Base-by-base conservation (phyloP, 805 yeast species). In the Kurtzmaniella fragi region DNA sequence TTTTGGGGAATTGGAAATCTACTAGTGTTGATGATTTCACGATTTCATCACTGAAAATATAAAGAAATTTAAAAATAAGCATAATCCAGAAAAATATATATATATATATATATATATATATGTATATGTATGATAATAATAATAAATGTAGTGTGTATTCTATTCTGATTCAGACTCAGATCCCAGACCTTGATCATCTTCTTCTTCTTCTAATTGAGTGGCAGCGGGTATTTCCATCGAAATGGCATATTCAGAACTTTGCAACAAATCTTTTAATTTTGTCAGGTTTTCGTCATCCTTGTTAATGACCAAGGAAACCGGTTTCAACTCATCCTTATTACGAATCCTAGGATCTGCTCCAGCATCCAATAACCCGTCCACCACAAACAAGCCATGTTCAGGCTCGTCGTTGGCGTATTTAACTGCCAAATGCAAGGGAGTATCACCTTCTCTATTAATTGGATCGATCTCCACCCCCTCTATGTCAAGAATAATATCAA, bases 401-500 rank as follows among this genome's bases (percentile, higher is more conserved):
- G 93, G 86, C 54, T 91, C 96, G 17, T 78, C 80, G 34, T 70
- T 67, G 11, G 90, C 72, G 58, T 84, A 91, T 44, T 75, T 75
- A 10, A 82, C 95, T 4, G 96, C 95, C 44, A 76, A 64, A 61
- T 91, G 98, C 46, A 93, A 72, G 11, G 99, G 97, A 1, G 97
- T 87, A 47, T 86, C 90, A 29, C 89, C 90, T 38, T 82, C 83
- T 28, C 79, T 71, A 58, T 84, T 84, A 31, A 62, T 56, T 1
- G 96, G 93, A 58, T 93, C 96, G 25, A 90, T 80, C 48, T 90
- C 96, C 14, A 90, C 89, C 2, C 93, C 96, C 43, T 86, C 95
- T 39, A 83, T 81, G 58, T 91, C 97, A 43, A 91, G 69, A 14
- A 91, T 65, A 37, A 73, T 63, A 56, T 91, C 97, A 54, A 93